phyloP scores from a whole-genome alignment of 2,329 filamentous ascomycete species.

The Rhinocladiella mackenziei region DNA sequence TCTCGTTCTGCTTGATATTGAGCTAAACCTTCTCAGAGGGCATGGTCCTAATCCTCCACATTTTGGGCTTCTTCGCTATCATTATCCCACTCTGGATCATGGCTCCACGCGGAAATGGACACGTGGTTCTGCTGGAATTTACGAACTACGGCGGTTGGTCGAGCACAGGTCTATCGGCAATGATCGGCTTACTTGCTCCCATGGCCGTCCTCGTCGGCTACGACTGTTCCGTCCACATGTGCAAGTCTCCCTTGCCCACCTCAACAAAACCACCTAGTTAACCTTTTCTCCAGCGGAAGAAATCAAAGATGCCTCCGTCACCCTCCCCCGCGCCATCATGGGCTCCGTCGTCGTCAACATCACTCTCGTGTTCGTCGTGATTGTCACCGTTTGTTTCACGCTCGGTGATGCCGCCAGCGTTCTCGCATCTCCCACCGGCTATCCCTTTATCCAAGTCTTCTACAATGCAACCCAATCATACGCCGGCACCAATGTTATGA shows the following conservation, averaged over 20 bases:
- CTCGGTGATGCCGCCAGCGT: conserved; percentile 33
- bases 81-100: conserved; percentile 34
- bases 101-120: conserved; percentile 35
- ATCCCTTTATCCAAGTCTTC: conserved; percentile 45
- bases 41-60: conserved; percentile 33
- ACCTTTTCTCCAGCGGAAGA: conserved; percentile 36
- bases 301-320: conserved; percentile 35
- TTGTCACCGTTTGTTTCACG: conserved; percentile 37
- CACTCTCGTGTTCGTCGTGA: conserved; percentile 36
- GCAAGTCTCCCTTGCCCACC: conserved; percentile 31
- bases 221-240: conserved; percentile 46
- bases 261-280: neutral
- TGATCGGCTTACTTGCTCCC: conserved; percentile 41
- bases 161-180: conserved; percentile 39
- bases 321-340: conserved; percentile 39
- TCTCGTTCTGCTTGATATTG: neutral
- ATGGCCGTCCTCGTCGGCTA: conserved; percentile 42
- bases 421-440: conserved; percentile 32
- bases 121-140: conserved; percentile 48
- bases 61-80: conserved; percentile 35
- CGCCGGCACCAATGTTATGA: conserved; percentile 30
- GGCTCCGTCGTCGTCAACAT: conserved; percentile 37
- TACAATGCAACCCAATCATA: conserved; percentile 36
- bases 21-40: conserved; percentile 25
- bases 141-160: conserved; percentile 42